phyloP scores from a whole-genome alignment of 306 rosid species.

The Bauhinia variegata region DNA sequence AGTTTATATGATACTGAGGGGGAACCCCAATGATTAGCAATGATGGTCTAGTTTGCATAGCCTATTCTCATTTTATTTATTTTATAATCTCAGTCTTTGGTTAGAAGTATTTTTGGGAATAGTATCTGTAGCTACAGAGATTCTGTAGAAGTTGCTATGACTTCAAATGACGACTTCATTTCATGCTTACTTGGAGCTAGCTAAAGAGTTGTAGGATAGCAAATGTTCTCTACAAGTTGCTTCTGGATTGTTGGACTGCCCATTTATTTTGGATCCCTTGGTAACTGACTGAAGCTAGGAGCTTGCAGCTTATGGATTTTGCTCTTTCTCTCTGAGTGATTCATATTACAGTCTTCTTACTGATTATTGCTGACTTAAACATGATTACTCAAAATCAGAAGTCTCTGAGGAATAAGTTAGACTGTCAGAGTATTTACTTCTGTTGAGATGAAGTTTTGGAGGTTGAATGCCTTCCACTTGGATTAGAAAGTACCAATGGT shows the following conservation, averaged over 20 bases:
- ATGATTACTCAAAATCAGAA: slow-evolving; percentile 18
- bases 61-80: background rate
- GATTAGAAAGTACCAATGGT: slow-evolving; percentile 10
- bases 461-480: background rate
- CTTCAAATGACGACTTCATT: slow-evolving; percentile 13
- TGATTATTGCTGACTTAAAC: slow-evolving; percentile 23
- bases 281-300: background rate
- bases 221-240: slow-evolving; percentile 16
- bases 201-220: slow-evolving; percentile 32
- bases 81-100: background rate
- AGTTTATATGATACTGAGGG: slow-evolving; percentile 1
- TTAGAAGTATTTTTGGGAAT: background rate
- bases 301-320: slow-evolving; percentile 21
- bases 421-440: background rate
- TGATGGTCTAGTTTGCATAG: slow-evolving; percentile 2
- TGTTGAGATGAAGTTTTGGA: background rate
- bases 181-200: slow-evolving; percentile 27
- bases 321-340: slow-evolving; percentile 24
- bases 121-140: background rate
- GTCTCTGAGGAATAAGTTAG: slow-evolving; percentile 30
- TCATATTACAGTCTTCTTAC: slow-evolving; percentile 5
- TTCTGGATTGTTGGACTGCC: slow-evolving; percentile 18
- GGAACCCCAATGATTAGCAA: background rate
- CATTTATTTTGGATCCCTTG: slow-evolving; percentile 34
- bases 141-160: slow-evolving; percentile 11